These are phyloP conservation scores for Suillus subalutaceus DNA, from an alignment of 768 basidiomycete genomes.

Conservation along the genomic window DNA sequence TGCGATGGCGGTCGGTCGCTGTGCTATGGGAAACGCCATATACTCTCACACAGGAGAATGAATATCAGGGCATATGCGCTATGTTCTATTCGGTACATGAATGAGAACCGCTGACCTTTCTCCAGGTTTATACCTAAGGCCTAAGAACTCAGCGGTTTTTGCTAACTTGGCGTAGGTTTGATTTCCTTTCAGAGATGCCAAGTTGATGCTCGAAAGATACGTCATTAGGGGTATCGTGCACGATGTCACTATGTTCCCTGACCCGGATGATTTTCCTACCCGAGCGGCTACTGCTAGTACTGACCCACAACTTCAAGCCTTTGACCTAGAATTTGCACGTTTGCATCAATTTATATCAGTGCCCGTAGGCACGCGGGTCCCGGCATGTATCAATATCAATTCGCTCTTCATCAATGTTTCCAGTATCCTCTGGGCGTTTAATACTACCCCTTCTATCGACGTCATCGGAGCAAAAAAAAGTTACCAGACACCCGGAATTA, in stretches of 20 bases:
- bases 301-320: conserved; percentile 8
- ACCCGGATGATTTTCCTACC: conserved; percentile 21
- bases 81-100: not conserved
- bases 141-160: conserved; percentile 19
- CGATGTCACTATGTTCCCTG: conserved; percentile 22
- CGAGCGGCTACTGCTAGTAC: conserved; percentile 16
- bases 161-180: conserved; percentile 23
- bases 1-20: not conserved
- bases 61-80: conserved; percentile 17
- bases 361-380: not conserved
- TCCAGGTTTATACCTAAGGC: conserved; percentile 20
- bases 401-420: conserved; percentile 20
- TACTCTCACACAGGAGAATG: conserved; percentile 20
- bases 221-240: conserved; percentile 25
- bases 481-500: conserved; percentile 32
- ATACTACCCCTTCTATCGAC: conserved; percentile 10
- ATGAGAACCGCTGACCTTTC: not conserved
- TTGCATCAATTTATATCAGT: not conserved
- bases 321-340: conserved; percentile 16
- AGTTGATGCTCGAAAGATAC: not conserved
- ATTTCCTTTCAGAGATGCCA: too few species aligned
- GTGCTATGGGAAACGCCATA: conserved; percentile 8
- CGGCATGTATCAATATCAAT: conserved; percentile 22
- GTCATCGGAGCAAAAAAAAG: not conserved
- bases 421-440: conserved; percentile 20